Conservation (phyloP, 768 basidiomycete species). For the Tremella mesenterica region DNA sequence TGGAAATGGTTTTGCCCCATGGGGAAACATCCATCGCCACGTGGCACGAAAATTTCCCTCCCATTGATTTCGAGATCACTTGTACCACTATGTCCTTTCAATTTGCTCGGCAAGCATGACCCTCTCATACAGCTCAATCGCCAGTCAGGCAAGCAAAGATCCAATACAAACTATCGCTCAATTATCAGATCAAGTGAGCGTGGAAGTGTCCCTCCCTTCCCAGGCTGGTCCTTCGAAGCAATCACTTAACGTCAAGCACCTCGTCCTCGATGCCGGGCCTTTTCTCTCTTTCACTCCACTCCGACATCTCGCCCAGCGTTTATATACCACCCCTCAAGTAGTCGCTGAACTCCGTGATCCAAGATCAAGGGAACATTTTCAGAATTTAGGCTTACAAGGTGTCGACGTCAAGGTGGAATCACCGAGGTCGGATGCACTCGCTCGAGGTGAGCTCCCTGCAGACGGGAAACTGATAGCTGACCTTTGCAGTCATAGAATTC, state of each 20-base stretch:
- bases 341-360: slow-evolving; percentile 81
- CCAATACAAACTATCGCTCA: neutral
- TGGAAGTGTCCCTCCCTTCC: neutral
- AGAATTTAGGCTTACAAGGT: slow-evolving; percentile 50
- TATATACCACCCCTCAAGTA: slow-evolving; percentile 82
- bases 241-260: slow-evolving; percentile 47
- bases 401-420: slow-evolving; percentile 44
- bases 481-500: slow-evolving; percentile 63
- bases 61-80: too few species aligned
- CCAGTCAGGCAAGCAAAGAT: slow-evolving; percentile 12
- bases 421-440: slow-evolving; percentile 50
- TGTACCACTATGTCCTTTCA: too few species aligned
- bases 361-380: slow-evolving; percentile 66
- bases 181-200: neutral
- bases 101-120: too few species aligned
- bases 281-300: slow-evolving; percentile 74
- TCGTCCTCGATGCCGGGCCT: slow-evolving; percentile 90
- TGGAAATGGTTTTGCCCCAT: too few species aligned
- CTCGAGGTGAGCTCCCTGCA: slow-evolving; percentile 49
- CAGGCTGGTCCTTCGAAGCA: slow-evolving; percentile 1
- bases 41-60: too few species aligned
- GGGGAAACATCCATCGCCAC: too few species aligned
- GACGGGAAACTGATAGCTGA: neutral
- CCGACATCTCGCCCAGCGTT: slow-evolving; percentile 75
- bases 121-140: slow-evolving; percentile 31